Evolutionary conservation across 2,329 filamentous ascomycete species (phyloP).

Genomic region (Atkinsonella texensis): DNA sequence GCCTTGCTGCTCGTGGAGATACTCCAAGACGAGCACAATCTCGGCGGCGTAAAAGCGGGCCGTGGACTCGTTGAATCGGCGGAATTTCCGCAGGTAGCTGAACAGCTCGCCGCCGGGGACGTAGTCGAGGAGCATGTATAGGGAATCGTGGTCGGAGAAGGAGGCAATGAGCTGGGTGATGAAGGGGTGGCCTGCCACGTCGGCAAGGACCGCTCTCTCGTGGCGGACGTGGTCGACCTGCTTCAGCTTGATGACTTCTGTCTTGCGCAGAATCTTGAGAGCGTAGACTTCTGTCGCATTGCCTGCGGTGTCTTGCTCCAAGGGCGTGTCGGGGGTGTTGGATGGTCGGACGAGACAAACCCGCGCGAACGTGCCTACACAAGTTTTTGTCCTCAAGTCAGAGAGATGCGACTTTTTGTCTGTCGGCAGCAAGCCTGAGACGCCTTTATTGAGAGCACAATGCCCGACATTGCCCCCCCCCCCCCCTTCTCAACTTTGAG

Average conservation of each 20-base stretch:
- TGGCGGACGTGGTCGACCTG: conserved; percentile 80
- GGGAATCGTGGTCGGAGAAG: conserved; percentile 65
- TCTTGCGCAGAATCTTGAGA: conserved; percentile 66
- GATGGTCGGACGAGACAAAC: conserved; percentile 66
- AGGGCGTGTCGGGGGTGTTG: conserved; percentile 26
- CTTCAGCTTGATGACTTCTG: conserved; percentile 67
- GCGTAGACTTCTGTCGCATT: conserved; percentile 50
- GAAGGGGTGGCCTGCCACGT: conserved; percentile 71
- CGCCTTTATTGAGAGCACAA: not conserved
- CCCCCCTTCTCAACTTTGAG: too few relatives aligned
- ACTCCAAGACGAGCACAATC: conserved; percentile 72
- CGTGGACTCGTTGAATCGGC: conserved; percentile 67
- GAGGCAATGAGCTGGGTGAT: conserved; percentile 69
- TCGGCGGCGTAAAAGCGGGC: conserved; percentile 76
- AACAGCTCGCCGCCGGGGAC: conserved; percentile 77
- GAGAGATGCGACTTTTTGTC: not conserved
- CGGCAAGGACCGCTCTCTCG: conserved; percentile 65
- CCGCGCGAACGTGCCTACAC: conserved; percentile 62
- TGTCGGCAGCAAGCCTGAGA: too few relatives aligned
- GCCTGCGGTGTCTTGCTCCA: conserved; percentile 17
- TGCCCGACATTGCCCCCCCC: not conserved
- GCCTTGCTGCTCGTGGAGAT: conserved; percentile 65
- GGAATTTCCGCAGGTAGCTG: conserved; percentile 64
- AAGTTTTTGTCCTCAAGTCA: not conserved
- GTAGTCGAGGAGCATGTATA: conserved; percentile 78